Evolutionary conservation across 148 eudicot genomes (phyloP), one percentile per base, ranked within the genome.

Genomic region (Oxyria digyna): DNA sequence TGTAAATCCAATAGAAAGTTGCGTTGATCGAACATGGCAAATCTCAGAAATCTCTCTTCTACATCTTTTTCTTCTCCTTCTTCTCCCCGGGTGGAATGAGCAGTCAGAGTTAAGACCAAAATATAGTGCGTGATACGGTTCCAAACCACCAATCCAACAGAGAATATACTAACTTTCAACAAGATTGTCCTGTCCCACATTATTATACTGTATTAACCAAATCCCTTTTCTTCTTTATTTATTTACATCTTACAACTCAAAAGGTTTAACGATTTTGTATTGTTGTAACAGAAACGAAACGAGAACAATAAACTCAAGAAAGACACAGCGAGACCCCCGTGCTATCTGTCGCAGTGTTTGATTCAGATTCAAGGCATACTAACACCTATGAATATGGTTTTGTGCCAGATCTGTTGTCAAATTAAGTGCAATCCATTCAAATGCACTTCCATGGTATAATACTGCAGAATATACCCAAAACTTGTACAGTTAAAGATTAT

Each of bases 11-110:
- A 50, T 69, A 20, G 54, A 71, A 73, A 38, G 45, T 33, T 26
- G 50, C 67, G 17, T 9, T 41, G 29, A 50, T 66, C 73, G 71
- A 71, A 45, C 76, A 81, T 82, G 59, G 67, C 72, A 69, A 54
- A 66, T 10, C 38, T 43, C 37, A 37, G n/a, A 38, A 37, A 33
- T 1, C 14, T 4, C 12, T 17, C 14, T 6, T n/a, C 8, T 50
- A 0, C 9, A 4, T 21, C 57, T 50, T 3, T 3, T 14, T 18
- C 21, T 20, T 20, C 13, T 50, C 10, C 57, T 21, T 9, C 57
- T 50, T 21, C 24, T 50, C 57, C 26, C 57, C 4, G 50, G 17
- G 50, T 45, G 50, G 50, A 45, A 45, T 3, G 2, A 20, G 50
- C 50, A 45, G 0, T 1, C 50, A 15, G 50, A 45, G 20, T 18